Percentiles rank a stretch among this genome's conserved stretches.
These are phyloP conservation scores for Fragaria nilgerrensis DNA, from an alignment of 306 rosid genomes.

Conservation along the genomic window DNA sequence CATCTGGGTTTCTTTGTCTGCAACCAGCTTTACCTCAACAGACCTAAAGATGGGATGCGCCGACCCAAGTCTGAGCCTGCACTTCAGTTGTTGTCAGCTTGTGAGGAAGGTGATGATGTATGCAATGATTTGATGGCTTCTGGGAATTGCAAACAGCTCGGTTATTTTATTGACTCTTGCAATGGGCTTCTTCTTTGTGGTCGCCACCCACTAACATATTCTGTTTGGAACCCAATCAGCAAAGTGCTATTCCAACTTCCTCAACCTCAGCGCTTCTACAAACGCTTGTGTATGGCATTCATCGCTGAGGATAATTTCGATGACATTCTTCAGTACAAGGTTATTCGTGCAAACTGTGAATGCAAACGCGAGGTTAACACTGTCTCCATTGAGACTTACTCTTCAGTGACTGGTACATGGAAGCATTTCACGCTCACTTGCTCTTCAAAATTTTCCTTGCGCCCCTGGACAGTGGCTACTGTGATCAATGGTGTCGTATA, in stretches of 20 bases:
- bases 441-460: slow-evolving; percentile 52
- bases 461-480: slow-evolving; percentile 58
- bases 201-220: slow-evolving; percentile 58
- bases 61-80: slow-evolving; percentile 72
- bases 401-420: slow-evolving; percentile 66
- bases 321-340: slow-evolving; percentile 42
- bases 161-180: slow-evolving; percentile 67
- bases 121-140: slow-evolving; percentile 54
- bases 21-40: slow-evolving; percentile 60
- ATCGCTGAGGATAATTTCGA: slow-evolving; percentile 43
- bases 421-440: slow-evolving; percentile 64
- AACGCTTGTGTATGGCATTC: slow-evolving; percentile 60
- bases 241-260: slow-evolving; percentile 52
- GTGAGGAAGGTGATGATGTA: slow-evolving; percentile 50
- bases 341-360: slow-evolving; percentile 72
- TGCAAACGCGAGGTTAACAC: slow-evolving; percentile 52
- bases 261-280: slow-evolving; percentile 62
- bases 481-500: slow-evolving; percentile 60
- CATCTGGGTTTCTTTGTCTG: slow-evolving; percentile 70
- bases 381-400: slow-evolving; percentile 73
- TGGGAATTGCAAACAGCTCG: slow-evolving; percentile 53
- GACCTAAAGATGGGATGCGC: slow-evolving; percentile 48
- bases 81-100: slow-evolving; percentile 61
- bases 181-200: slow-evolving; percentile 70
- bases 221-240: slow-evolving; percentile 52